Conservation (phyloP, 2,329 filamentous ascomycete genomes). For the Truncatella angustata region DNA sequence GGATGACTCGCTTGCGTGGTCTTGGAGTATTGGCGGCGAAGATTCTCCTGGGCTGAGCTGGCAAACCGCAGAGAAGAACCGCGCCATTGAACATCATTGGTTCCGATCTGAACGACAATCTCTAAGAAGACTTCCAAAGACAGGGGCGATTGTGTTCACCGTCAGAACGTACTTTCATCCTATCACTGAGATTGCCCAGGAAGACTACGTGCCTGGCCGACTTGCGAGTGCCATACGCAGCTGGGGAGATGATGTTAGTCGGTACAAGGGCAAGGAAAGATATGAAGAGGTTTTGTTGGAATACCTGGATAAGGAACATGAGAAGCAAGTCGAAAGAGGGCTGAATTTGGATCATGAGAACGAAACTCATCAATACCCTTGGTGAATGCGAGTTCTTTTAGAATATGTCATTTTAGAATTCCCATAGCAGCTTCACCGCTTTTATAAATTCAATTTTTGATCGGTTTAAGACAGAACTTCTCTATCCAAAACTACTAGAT, state of each 20-base stretch:
- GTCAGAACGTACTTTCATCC: slow-evolving; percentile 80
- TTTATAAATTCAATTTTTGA: no score
- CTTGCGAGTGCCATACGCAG: slow-evolving; percentile 76
- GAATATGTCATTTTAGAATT: no score
- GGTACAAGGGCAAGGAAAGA: slow-evolving; percentile 75
- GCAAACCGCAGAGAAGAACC: slow-evolving; percentile 74
- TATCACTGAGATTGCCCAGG: slow-evolving; percentile 63
- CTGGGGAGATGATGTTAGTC: slow-evolving; percentile 75
- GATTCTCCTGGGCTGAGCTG: slow-evolving; percentile 65
- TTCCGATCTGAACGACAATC: slow-evolving; percentile 77
- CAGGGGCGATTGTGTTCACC: slow-evolving; percentile 66
- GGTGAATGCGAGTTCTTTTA: slow-evolving; percentile 22
- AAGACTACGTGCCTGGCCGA: slow-evolving; percentile 75
- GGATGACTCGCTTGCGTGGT: slow-evolving; percentile 76
- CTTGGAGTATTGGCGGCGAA: slow-evolving; percentile 70
- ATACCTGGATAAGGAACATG: slow-evolving; percentile 72
- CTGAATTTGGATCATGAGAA: slow-evolving; percentile 62
- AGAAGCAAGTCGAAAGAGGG: slow-evolving; percentile 68
- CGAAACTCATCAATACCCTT: slow-evolving; percentile 62
- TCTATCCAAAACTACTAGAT: no score
- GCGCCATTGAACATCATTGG: slow-evolving; percentile 68
- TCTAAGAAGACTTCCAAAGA: slow-evolving; percentile 59
- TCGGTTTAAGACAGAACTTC: no score
- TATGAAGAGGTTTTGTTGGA: slow-evolving; percentile 73
- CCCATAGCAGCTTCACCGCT: no score